Base-by-base conservation (phyloP, 2,329 filamentous ascomycete genomes). In the Didymella sp. region DNA sequence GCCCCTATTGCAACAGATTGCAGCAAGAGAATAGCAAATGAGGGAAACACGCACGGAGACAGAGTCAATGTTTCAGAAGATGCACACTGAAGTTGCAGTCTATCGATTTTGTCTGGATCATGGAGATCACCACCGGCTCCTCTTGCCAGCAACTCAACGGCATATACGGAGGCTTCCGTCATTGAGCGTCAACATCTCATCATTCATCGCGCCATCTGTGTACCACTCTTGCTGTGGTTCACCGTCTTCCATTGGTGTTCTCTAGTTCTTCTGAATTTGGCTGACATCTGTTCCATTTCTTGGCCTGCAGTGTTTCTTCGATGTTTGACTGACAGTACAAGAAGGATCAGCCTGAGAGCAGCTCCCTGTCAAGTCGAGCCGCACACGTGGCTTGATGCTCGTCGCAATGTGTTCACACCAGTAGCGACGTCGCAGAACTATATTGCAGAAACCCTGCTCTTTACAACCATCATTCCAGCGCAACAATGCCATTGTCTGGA, bases 1-100 rank as follows among this genome's bases (percentile, higher is more conserved):
- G 17, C 54, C 54, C 43, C 48, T 52, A 57, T 40, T 43, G 31
- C n/a, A 15, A 44, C 38, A 44, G 6, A 33, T 40, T 37, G 15
- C 21, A 42, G 24, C 17, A 9, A 28, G 8, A 47, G 15, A n/a
- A 13, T 3, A 48, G 40, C 38, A 35, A 40, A 44, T 28, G 19
- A 41, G 11, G 21, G 9, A 11, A 31, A 35, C 21, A 33, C 19
- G 31, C 44, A 21, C 48, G 22, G 30, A 40, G 30, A 27, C 37
- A 44, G 9, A 43, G 15, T 19, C 17, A 22, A 24, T 9, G 30
- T 38, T 38, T 31, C 21, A 17, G 15, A 21, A 6, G 12, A 4
- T 31, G 37, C 40, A 25, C 45, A 55, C 45, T 49, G 31, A 33
- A 28, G 17, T 19, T 21, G 12, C 9, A 21, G 11, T 51, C 9